These are phyloP conservation scores for Laburnicola sp. DNA, from an alignment of 2,329 filamentous ascomycete species.

Conservation along the genomic window DNA sequence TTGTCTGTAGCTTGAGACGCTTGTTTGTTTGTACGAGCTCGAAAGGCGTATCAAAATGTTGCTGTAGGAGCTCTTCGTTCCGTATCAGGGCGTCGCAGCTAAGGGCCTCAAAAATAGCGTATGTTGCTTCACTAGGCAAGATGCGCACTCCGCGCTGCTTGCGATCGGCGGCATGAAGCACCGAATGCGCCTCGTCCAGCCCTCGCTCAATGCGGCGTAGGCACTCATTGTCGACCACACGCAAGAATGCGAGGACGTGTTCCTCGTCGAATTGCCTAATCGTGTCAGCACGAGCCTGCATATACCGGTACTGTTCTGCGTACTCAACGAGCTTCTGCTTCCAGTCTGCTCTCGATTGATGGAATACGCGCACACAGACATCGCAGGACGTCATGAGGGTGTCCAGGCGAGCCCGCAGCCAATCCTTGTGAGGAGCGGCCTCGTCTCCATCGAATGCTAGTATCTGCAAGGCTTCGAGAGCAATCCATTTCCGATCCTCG, in stretches of 20 bases:
- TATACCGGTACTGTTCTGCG: neutral
- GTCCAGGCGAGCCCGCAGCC: slow-evolving; percentile 46
- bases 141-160: slow-evolving; percentile 55
- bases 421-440: slow-evolving; percentile 48
- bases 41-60: slow-evolving; percentile 81
- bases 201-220: slow-evolving; percentile 49
- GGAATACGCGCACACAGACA: slow-evolving; percentile 55
- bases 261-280: slow-evolving; percentile 48
- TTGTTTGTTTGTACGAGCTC: slow-evolving; percentile 76
- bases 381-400: slow-evolving; percentile 52
- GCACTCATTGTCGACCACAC: slow-evolving; percentile 51
- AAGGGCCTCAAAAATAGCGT: slow-evolving; percentile 84
- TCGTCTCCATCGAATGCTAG: slow-evolving; percentile 54
- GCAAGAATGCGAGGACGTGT: slow-evolving; percentile 50
- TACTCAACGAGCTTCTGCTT: slow-evolving; percentile 45
- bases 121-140: slow-evolving; percentile 64
- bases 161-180: slow-evolving; percentile 51
- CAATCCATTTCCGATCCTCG: slow-evolving; percentile 45
- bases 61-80: slow-evolving; percentile 55
- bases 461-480: slow-evolving; percentile 50
- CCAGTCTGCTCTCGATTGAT: slow-evolving; percentile 49
- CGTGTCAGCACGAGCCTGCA: slow-evolving; percentile 15
- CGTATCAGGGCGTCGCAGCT: slow-evolving; percentile 79
- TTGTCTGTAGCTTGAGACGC: slow-evolving; percentile 74
- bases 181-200: slow-evolving; percentile 46